Percentiles rank a stretch among this genome's conserved stretches.
These are phyloP conservation scores for Stachybotrys elegans DNA, from an alignment of 2,329 filamentous ascomycete species.

Conservation along the genomic window DNA sequence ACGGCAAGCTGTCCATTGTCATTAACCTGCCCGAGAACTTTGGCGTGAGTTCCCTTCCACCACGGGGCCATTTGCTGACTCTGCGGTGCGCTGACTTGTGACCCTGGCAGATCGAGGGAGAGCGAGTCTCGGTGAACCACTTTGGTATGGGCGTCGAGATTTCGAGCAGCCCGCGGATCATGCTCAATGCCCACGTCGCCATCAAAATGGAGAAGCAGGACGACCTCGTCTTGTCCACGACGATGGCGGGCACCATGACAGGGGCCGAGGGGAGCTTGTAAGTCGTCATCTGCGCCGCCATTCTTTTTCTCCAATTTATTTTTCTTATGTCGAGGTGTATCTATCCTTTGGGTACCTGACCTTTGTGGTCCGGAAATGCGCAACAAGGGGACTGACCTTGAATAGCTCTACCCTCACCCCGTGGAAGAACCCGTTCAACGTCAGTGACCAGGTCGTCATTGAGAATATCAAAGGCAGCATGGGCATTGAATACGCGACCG, in stretches of 20 bases:
- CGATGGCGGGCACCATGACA: neutral
- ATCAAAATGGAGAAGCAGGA: neutral
- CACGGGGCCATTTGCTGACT: too few species aligned
- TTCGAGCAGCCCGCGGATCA: neutral
- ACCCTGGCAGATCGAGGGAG: too few species aligned
- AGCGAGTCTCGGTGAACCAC: too few species aligned
- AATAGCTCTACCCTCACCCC: neutral
- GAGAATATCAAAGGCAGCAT: neutral
- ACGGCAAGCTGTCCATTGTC: neutral
- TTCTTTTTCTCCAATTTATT: too few species aligned
- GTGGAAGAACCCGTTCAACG: neutral
- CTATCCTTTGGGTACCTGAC: too few species aligned
- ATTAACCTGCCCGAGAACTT: neutral
- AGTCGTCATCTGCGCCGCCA: neutral
- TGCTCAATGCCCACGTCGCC: neutral
- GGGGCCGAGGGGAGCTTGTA: neutral
- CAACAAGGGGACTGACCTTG: too few species aligned
- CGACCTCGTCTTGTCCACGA: neutral
- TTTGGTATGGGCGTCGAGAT: neutral
- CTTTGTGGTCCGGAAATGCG: too few species aligned
- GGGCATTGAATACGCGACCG: neutral
- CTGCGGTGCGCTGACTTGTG: too few species aligned
- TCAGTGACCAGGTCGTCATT: neutral
- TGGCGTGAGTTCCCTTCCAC: neutral
- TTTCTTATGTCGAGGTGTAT: too few species aligned